Conservation (phyloP, 768 basidiomycete genomes). For the Lyophyllum shimeji region DNA sequence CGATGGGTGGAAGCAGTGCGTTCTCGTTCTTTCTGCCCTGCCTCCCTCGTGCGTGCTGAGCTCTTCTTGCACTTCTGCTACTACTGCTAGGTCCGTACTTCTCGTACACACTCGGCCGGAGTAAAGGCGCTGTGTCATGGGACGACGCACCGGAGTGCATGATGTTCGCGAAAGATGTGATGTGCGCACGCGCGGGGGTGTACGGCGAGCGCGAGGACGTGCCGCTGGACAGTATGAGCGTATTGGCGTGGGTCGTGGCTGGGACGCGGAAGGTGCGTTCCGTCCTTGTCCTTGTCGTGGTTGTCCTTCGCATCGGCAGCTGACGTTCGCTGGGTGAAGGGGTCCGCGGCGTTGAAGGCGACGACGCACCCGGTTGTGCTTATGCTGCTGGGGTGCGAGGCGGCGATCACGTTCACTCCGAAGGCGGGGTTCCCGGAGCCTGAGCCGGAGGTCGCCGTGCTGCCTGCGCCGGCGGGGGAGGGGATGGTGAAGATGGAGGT, state of each 20-base stretch:
- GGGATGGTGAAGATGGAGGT: not conserved
- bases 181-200: conserved; percentile 27
- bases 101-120: not conserved
- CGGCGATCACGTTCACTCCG: conserved; percentile 29
- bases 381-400: conserved; percentile 38
- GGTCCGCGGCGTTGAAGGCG: conserved; percentile 22
- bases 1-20: conserved; percentile 27
- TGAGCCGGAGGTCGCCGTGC: conserved; percentile 10
- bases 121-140: not conserved
- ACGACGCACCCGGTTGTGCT: conserved; percentile 27
- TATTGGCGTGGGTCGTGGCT: conserved; percentile 41
- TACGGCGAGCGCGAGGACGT: conserved; percentile 37
- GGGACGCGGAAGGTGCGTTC: conserved; percentile 16
- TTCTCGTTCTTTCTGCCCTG: not conserved
- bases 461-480: not conserved
- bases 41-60: not conserved
- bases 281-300: too few species aligned
- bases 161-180: conserved; percentile 24
- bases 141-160: conserved; percentile 10
- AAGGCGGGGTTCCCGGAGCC: conserved; percentile 17
- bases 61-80: not conserved
- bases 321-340: conserved; percentile 17
- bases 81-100: conserved; percentile 9
- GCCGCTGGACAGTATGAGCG: conserved; percentile 31
- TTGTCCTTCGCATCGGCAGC: not conserved